Evolutionary conservation across 2,329 filamentous ascomycete genomes (phyloP).

Genomic region (Cordyceps fumosorosea): DNA sequence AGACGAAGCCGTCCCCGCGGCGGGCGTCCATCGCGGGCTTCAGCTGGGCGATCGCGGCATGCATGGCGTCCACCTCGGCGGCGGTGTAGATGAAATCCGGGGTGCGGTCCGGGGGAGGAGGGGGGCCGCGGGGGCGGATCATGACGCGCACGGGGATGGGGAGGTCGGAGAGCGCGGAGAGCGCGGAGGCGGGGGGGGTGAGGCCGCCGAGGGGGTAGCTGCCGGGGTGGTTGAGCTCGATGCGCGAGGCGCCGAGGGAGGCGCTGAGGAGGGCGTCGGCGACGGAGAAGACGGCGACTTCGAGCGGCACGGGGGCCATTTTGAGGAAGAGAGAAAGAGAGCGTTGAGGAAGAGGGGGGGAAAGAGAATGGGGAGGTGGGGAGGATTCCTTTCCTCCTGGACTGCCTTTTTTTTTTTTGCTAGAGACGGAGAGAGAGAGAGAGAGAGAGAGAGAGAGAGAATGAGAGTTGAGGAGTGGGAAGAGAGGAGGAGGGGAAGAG

Average conservation of each 20-base stretch:
- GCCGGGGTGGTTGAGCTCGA: conserved; percentile 47
- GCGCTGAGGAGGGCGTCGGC: conserved; percentile 33
- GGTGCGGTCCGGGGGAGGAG: conserved; percentile 11
- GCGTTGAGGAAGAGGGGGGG: neutral
- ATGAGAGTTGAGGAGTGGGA: neutral
- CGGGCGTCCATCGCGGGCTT: conserved; percentile 29
- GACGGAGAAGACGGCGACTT: conserved; percentile 49
- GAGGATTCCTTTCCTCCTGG: neutral
- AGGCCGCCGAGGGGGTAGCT: conserved; percentile 47
- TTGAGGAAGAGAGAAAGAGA: neutral
- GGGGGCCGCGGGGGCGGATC: conserved; percentile 40
- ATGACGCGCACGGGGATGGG: conserved; percentile 44
- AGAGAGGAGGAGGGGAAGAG: neutral
- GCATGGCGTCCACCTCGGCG: conserved; percentile 40
- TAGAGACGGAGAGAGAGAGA: too few species aligned
- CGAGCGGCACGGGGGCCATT: conserved; percentile 29
- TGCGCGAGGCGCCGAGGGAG: conserved; percentile 37
- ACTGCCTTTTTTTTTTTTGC: neutral
- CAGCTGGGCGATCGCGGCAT: conserved; percentile 30
- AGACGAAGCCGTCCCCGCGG: conserved; percentile 51
- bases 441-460: too few species aligned
- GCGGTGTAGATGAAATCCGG: conserved; percentile 44
- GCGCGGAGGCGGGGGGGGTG: conserved; percentile 37
- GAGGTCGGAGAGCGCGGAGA: conserved; percentile 25
- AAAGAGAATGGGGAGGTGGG: too few species aligned